phyloP scores from a whole-genome alignment of 2,329 filamentous ascomycete genomes.

The Xylaria multiplex region DNA sequence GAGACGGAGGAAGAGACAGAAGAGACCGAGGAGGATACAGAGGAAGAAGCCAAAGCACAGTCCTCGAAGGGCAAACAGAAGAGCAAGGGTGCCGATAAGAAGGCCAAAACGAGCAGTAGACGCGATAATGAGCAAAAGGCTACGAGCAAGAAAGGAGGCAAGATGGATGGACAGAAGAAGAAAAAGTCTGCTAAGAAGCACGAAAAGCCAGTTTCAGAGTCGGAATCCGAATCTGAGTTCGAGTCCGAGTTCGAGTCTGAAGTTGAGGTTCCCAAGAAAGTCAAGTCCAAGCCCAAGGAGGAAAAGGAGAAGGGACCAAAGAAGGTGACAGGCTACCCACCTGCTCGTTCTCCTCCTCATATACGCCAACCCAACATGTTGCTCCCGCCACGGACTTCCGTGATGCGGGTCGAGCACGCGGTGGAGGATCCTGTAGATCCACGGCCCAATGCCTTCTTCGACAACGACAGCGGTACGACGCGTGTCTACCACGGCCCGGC shows the following conservation, averaged over 20 bases:
- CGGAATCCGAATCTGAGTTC: conserved; percentile 32
- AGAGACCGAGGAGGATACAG: conserved; percentile 19
- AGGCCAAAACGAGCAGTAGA: conserved; percentile 18
- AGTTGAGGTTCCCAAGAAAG: conserved; percentile 15
- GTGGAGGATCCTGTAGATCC: conserved; percentile 64
- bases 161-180: conserved; percentile 16
- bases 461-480: conserved; percentile 61
- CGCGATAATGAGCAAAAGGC: conserved; percentile 25
- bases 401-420: conserved; percentile 66
- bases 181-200: conserved; percentile 28
- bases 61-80: conserved; percentile 23
- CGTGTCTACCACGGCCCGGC: conserved; percentile 67
- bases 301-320: conserved; percentile 24
- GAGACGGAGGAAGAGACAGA: conserved; percentile 22
- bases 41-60: conserved; percentile 29
- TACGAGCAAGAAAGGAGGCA: conserved; percentile 29
- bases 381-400: conserved; percentile 58
- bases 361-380: conserved; percentile 57
- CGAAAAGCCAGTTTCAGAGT: conserved; percentile 14
- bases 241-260: conserved; percentile 34
- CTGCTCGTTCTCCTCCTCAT: conserved; percentile 41
- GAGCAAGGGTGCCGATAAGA: not conserved
- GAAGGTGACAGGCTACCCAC: conserved; percentile 22
- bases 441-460: conserved; percentile 68
- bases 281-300: conserved; percentile 21